Evolutionary conservation across 768 basidiomycete species (phyloP), one percentile per base, ranked within the genome.

Genomic region (Peribolospora kevripleyi): DNA sequence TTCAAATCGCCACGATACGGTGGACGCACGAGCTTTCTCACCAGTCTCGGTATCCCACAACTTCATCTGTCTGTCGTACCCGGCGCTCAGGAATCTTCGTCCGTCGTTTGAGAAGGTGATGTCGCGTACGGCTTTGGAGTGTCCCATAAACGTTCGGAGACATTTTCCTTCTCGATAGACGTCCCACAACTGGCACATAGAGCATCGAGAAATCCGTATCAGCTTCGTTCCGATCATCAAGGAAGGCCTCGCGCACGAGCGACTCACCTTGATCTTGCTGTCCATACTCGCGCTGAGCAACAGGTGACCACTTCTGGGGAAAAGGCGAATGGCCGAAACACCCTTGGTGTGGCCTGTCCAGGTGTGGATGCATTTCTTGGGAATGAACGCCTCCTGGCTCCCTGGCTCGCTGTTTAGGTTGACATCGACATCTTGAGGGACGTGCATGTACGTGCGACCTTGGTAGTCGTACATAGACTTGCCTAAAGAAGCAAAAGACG

Each of bases 41-140:
- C 70, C 91, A 0, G 93, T 97, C 70, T 98, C 93, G 14, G 93
- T 95, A 63, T 98, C 91, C 93, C 93, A 98, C 9, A 95, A 73
- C 69, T 98, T 98, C 80, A 97, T 88, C 66, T 87, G 82, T 52
- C 88, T 82, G 68, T 98, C 93, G 63, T 93, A 97, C 52, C 78
- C 81, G 60, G 90, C 91, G 11, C 84, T 88, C 51, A 98, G 67
- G 72, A 98, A 97, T 59, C 73, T 75, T 42, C 74, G 75, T 2
- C 93, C 93, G 59, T 86, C 83, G 65, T 93, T 95, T 53, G 87
- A 87, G 68, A 98, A 98, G 7, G 80, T 79, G 58, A 98, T 75
- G 60, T 98, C 93, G 68, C 93, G 93, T 60, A 98, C 87, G 38
- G 90, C 88, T 64, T 93, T 88, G 52, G 80, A 77, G 67, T 98